These are phyloP conservation scores for Plenodomus tracheiphilus DNA, from an alignment of 2,329 filamentous ascomycete species.

Conservation along the genomic window DNA sequence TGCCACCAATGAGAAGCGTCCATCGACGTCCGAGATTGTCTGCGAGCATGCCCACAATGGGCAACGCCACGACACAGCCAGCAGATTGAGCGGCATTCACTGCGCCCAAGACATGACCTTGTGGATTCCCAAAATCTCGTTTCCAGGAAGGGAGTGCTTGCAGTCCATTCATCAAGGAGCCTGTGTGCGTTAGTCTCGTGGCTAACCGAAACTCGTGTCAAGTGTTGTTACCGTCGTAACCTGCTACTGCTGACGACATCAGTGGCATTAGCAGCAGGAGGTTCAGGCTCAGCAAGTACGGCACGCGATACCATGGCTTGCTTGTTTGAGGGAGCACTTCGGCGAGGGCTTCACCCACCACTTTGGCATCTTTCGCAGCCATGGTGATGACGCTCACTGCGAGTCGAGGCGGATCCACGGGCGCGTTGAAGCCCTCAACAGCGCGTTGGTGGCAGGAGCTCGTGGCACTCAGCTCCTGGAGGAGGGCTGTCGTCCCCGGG, in stretches of 20 bases:
- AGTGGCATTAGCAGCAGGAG: neutral
- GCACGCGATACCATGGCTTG: neutral
- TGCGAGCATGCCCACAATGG: constrained; percentile 8
- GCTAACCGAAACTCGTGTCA: too few species aligned
- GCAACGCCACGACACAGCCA: constrained; percentile 12
- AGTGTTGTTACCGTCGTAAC: neutral
- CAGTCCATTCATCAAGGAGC: constrained; percentile 55
- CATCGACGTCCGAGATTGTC: constrained; percentile 13
- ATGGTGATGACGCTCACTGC: neutral
- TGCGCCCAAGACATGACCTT: constrained; percentile 16
- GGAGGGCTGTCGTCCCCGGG: too few species aligned
- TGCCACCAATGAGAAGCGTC: constrained; percentile 5
- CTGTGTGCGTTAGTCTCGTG: constrained; percentile 19
- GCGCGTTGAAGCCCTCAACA: too few species aligned
- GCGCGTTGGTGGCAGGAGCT: too few species aligned
- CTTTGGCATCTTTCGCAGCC: neutral
- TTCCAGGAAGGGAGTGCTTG: constrained; percentile 10
- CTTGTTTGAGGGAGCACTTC: neutral
- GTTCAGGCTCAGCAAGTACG: neutral
- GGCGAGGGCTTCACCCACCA: neutral
- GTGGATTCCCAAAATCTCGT: constrained; percentile 14
- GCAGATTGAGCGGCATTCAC: constrained; percentile 15
- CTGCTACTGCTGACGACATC: neutral
- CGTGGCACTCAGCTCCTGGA: too few species aligned
- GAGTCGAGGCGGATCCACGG: too few species aligned